Evolutionary conservation across 2,329 filamentous ascomycete genomes (phyloP), one percentile per base, ranked within the genome.

Genomic region (Penicillium griseofulvum): DNA sequence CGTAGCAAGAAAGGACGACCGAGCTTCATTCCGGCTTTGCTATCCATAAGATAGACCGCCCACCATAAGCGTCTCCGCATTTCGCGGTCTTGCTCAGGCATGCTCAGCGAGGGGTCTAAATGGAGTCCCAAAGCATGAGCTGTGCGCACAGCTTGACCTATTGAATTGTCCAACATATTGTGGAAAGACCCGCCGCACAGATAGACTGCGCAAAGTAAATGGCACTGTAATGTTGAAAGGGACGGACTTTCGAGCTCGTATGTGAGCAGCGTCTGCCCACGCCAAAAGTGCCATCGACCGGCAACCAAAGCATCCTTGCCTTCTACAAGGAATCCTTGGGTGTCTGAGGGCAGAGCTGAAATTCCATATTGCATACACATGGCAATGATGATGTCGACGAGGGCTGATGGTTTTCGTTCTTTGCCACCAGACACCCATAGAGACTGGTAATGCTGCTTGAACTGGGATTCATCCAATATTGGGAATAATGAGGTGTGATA

Each of bases 11-110:
- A 63, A 1, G 62, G 61, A 2, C 62, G 62, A 4, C 62, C 62
- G 17, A 65, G 57, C 29, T 63, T 65, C 61, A 65, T 63, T 2
- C 50, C 49, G 1, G 41, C 28, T 44, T 80, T 80, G 55, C 68
- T 74, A 48, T 84, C 82, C 16, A 82, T 64, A 1, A 71, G 68
- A 61, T 76, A 83, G 1, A 84, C 61, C 0, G 66, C 68, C 80
- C 80, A 83, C 81, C 81, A 84, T 12, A 83, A 56, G 0, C 80
- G 71, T 58, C 76, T 80, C 5, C 78, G 76, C 55, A 81, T 64
- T 58, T 82, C 80, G 17, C 72, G 61, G 46, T 78, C 66, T 0
- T 55, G 47, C 4, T 52, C 57, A 0, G 75, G 65, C 46, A 78
- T 55, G 45, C 65, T 57, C 9, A 57, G 52, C 0, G 74, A 67